Conservation (phyloP, 805 yeast genomes). For the Maudiozyma pseudohumilis region DNA sequence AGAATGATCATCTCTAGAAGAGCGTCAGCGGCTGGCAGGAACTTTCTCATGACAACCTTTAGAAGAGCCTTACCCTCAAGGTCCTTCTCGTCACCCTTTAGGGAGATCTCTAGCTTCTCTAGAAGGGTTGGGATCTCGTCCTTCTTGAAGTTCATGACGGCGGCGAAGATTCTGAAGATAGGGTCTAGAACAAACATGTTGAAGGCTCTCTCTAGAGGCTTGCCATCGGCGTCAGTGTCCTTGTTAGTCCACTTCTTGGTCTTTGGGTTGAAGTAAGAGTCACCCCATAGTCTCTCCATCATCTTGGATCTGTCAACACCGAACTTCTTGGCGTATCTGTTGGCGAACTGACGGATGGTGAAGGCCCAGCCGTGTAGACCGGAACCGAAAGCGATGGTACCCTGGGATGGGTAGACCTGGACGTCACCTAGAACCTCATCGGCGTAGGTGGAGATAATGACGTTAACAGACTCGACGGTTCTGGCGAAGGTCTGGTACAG, state of each 20-base stretch:
- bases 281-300: slow-evolving; percentile 99
- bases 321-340: slow-evolving; percentile 96
- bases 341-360: slow-evolving; percentile 97
- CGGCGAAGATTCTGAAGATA: slow-evolving; percentile 91
- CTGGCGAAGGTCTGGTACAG: slow-evolving; percentile 96
- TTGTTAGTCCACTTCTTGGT: slow-evolving; percentile 98
- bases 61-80: slow-evolving; percentile 97
- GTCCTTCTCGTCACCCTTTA: slow-evolving; percentile 96
- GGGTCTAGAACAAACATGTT: slow-evolving; percentile 98
- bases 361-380: slow-evolving; percentile 99
- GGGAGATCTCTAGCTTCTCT: slow-evolving; percentile 85
- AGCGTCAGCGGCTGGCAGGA: slow-evolving; percentile 99
- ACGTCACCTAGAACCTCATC: slow-evolving; percentile 88
- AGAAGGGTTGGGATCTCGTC: slow-evolving; percentile 88
- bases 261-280: slow-evolving; percentile 99
- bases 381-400: slow-evolving; percentile 99
- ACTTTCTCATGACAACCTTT: slow-evolving; percentile 98
- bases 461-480: slow-evolving; percentile 99
- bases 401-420: slow-evolving; percentile 97
- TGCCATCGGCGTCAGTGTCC: slow-evolving; percentile 92
- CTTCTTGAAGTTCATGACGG: slow-evolving; percentile 98
- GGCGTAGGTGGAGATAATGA: slow-evolving; percentile 89
- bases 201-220: slow-evolving; percentile 96
- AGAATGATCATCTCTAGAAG: slow-evolving; percentile 96
- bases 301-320: slow-evolving; percentile 97